These are phyloP conservation scores for Xylaria intraflava DNA, from an alignment of 495 filamentous ascomycete genomes.

Conservation along the genomic window DNA sequence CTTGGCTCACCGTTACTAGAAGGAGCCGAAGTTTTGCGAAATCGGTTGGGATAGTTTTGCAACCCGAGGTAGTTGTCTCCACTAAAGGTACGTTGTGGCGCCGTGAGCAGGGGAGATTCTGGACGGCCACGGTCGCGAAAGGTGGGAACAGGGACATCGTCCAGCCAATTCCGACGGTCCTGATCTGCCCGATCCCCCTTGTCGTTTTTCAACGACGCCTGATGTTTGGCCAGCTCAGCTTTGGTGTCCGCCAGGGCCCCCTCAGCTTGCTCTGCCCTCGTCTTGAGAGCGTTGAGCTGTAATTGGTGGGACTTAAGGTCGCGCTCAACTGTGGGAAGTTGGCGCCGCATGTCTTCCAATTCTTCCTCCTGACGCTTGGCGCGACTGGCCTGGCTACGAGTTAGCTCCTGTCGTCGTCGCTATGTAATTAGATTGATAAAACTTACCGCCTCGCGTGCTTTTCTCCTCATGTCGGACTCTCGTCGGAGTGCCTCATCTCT, in stretches of 20 bases:
- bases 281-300: constrained; percentile 58
- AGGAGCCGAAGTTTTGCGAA: constrained; percentile 38
- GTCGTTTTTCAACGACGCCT: constrained; percentile 61
- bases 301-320: constrained; percentile 50
- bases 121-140: constrained; percentile 40
- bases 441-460: constrained; percentile 76
- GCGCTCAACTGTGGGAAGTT: constrained; percentile 53
- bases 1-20: constrained; percentile 38
- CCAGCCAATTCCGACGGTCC: constrained; percentile 68
- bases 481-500: constrained; percentile 76
- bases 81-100: constrained; percentile 41
- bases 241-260: constrained; percentile 50
- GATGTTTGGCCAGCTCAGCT: constrained; percentile 39
- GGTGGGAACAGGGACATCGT: constrained; percentile 40
- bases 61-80: constrained; percentile 39
- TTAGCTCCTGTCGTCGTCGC: constrained; percentile 20
- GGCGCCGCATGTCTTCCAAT: constrained; percentile 62
- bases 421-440: neutral
- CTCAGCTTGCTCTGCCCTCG: constrained; percentile 58
- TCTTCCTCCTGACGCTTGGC: constrained; percentile 76
- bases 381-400: constrained; percentile 55
- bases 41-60: constrained; percentile 34
- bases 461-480: constrained; percentile 78
- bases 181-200: constrained; percentile 60
- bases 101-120: constrained; percentile 38